Percentiles rank a stretch among this genome's conserved stretches.
These are phyloP conservation scores for Kodamaea anthophila DNA, from an alignment of 1,139 yeast species.

Conservation along the genomic window DNA sequence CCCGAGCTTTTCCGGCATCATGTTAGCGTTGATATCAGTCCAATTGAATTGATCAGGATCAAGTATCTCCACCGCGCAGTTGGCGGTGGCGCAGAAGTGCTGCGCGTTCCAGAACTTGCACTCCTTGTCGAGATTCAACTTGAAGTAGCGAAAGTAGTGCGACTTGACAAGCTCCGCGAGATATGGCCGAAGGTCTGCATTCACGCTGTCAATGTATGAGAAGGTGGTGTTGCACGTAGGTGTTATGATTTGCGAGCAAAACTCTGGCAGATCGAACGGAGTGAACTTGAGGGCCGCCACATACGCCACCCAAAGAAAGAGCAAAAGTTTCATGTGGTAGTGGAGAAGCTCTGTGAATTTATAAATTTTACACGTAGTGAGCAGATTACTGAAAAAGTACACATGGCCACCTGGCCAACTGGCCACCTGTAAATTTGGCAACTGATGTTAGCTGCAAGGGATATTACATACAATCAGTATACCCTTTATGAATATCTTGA, in stretches of 20 bases:
- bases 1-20: slow-evolving; percentile 74
- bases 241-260: slow-evolving; percentile 43
- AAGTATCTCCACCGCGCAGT: slow-evolving; percentile 84
- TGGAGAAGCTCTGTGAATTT: no score
- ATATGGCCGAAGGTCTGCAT: slow-evolving; percentile 38
- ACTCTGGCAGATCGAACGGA: slow-evolving; percentile 43
- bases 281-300: slow-evolving; percentile 20
- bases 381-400: no score
- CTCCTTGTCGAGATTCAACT: slow-evolving; percentile 75
- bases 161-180: slow-evolving; percentile 54
- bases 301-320: no score
- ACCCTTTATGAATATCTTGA: no score
- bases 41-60: slow-evolving; percentile 45
- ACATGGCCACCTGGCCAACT: no score
- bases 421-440: no score
- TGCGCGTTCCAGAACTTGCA: slow-evolving; percentile 88
- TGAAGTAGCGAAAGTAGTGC: slow-evolving; percentile 80
- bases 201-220: slow-evolving; percentile 37
- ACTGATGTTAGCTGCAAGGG: no score
- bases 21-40: slow-evolving; percentile 63
- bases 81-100: slow-evolving; percentile 84
- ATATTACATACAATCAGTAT: no score
- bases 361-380: no score
- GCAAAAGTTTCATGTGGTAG: no score
- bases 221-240: slow-evolving; percentile 45